Evolutionary conservation across 148 eudicot genomes (phyloP).

Genomic region (Vaccinium vitisidaea): DNA sequence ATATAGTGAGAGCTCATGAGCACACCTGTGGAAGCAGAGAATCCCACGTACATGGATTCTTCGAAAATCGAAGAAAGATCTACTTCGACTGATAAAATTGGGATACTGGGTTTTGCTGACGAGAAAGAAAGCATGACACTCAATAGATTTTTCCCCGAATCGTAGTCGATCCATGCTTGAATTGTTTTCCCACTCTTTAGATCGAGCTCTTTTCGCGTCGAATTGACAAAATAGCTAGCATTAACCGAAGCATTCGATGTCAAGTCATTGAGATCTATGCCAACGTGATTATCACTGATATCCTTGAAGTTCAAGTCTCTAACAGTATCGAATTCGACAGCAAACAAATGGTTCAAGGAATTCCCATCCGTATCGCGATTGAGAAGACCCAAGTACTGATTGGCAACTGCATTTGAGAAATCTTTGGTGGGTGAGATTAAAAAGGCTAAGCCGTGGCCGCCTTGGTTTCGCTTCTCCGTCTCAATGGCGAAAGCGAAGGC

Average conservation of each 20-base stretch:
- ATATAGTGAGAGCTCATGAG: slow-evolving; percentile 29
- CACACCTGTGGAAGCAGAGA: slow-evolving; percentile 36
- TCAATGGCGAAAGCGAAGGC: slow-evolving; percentile 31
- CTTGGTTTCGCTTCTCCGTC: slow-evolving; percentile 39
- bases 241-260: slow-evolving; percentile 25
- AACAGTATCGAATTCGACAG: slow-evolving; percentile 46
- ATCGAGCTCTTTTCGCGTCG: not conserved
- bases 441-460: slow-evolving; percentile 66
- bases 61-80: slow-evolving; percentile 25
- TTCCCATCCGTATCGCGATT: slow-evolving; percentile 17
- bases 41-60: slow-evolving; percentile 34
- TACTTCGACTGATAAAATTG: slow-evolving; percentile 17
- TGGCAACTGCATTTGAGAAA: slow-evolving; percentile 17
- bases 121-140: slow-evolving; percentile 25
- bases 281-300: slow-evolving; percentile 42
- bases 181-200: slow-evolving; percentile 29
- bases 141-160: slow-evolving; percentile 4
- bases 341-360: slow-evolving; percentile 32
- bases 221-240: not conserved
- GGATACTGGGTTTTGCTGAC: slow-evolving; percentile 20
- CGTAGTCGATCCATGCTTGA: slow-evolving; percentile 36
- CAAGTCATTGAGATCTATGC: slow-evolving; percentile 35
- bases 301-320: slow-evolving; percentile 34
- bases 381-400: slow-evolving; percentile 41
- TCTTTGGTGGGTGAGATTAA: slow-evolving; percentile 21